A percentile compares a stretch with the other conserved stretches of the same genome.
phyloP scores from a whole-genome alignment of 2,329 filamentous ascomycete genomes.

The Scolecobasidium constrictum region DNA sequence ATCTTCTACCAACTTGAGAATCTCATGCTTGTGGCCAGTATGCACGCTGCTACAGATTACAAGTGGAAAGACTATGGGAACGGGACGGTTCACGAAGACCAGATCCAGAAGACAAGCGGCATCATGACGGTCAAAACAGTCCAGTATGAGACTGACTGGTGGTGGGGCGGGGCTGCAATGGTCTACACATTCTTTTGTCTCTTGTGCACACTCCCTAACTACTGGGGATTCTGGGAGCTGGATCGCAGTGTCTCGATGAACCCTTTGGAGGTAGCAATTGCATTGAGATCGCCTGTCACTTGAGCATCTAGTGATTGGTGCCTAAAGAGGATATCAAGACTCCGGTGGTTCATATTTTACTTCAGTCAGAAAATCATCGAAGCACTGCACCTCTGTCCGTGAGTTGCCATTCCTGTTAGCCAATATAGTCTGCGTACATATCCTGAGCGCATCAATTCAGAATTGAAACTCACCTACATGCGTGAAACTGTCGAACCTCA shows the following conservation, averaged over 20 bases:
- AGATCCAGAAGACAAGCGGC: background rate
- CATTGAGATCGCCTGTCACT: no score
- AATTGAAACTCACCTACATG: no score
- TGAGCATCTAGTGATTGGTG: no score
- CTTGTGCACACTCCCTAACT: background rate
- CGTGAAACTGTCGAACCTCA: no score
- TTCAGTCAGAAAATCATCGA: no score
- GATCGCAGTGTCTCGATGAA: constrained; percentile 3
- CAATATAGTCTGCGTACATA: no score
- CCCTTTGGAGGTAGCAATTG: constrained; percentile 3
- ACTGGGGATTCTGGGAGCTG: constrained; percentile 8
- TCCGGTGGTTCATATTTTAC: no score
- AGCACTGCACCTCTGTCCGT: no score
- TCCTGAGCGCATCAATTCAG: no score
- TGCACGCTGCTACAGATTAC: background rate
- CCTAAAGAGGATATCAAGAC: no score
- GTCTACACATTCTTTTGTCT: background rate
- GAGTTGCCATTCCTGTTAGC: no score
- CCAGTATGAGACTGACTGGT: background rate
- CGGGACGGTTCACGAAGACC: background rate
- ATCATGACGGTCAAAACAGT: background rate
- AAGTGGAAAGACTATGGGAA: background rate
- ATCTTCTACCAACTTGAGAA: background rate
- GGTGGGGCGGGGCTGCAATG: constrained; percentile 1
- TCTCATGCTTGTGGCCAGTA: background rate